Evolutionary conservation across 148 eudicot genomes (phyloP), one percentile per base, ranked within the genome.

Genomic region (Camellia japonica): DNA sequence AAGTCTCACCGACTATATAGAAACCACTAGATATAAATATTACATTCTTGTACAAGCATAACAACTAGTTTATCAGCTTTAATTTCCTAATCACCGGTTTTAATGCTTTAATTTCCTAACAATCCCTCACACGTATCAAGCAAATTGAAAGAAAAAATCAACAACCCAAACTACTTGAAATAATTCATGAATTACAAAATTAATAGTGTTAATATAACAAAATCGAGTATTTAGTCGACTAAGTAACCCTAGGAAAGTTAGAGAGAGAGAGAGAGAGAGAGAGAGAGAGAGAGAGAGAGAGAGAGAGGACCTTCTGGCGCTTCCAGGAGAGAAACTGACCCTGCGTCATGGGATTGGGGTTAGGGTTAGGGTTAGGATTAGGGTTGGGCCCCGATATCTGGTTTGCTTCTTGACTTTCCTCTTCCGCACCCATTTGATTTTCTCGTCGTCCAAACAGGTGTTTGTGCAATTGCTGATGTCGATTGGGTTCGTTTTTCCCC

Each of bases 241-340:
- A 2, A 63, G n/a, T 60, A 10, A 68, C 70, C 38, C 49, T 61
- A 56, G 6, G 12, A 52, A 74, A 11, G 4, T 7, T 43, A 78
- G 49, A 47, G 7, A 41, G 23, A 68, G 44, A 55, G 52, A 60
- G 18, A 65, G 61, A 61, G 52, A 62, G 55, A 44, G 44, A 79
- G 52, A 67, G 75, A 84, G 42, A 59, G 11, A 55, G 52, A 60
- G 18, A 65, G 61, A 61, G 52, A 62, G 55, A 44, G 44, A 79
- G 52, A 67, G 75, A 84, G 42, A 59, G 11, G 9, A 85, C 94
- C 94, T 91, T 88, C 3, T 83, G 91, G 75, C 80, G 85, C 79
- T 91, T 91, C 94, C 94, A 91, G 55, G 88, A 79, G 65, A 89
- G 85, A 58, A 91, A 91, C 76, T 91, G 91, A 51, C 89, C 68